Base-by-base conservation (phyloP, 163 green algal genomes). In the Chlorella variabilis region DNA sequence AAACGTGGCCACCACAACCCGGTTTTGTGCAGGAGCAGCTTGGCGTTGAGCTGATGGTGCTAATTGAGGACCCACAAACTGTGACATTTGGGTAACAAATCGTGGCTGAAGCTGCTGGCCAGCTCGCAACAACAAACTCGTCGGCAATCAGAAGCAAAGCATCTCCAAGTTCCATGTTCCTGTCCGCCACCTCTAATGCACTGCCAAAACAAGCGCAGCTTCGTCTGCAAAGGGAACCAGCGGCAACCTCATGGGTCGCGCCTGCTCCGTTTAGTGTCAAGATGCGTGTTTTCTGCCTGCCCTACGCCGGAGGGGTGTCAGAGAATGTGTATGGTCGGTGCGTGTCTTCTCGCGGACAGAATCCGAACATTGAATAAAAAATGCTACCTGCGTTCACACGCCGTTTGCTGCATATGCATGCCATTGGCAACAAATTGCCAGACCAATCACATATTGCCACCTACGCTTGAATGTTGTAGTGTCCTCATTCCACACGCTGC, bases 241-340 rank as follows among this genome's bases (percentile, higher is more conserved):
- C 21, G 11, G 54, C 23, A 25, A 31, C 59, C 13, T 39, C 15
- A 0, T 90, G 85, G 81, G 83, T 90, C 67, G 36, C 69, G 31
- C 81, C 83, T 15, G 31, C 67, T 4, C 85, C 85, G 1, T n/a
- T 82, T 23, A 73, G 34, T 38, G 48, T 90, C 49, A 88, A 87
- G 67, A 79, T 92, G 77, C 74, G 88, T 3, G 27, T 92, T 21
- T 92, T 87, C 74, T 91, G 86, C 62, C 84, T 92, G 54, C 88
- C 88, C 8, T 92, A 88, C 20, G 88, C 88, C 1, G 88, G 85
- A 17, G 88, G 88, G 25, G 73, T 92, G 29, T 89, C 88, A 18
- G 88, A 89, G 49, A 85, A 87, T 41, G 77, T 92, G 4, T 92
- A 89, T 85, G 80, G 77, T 18, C 62, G 77, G 81, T 85, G 49